These are phyloP conservation scores for Edaphochlamys debaryana DNA, from an alignment of 139 green algal species.

Conservation along the genomic window DNA sequence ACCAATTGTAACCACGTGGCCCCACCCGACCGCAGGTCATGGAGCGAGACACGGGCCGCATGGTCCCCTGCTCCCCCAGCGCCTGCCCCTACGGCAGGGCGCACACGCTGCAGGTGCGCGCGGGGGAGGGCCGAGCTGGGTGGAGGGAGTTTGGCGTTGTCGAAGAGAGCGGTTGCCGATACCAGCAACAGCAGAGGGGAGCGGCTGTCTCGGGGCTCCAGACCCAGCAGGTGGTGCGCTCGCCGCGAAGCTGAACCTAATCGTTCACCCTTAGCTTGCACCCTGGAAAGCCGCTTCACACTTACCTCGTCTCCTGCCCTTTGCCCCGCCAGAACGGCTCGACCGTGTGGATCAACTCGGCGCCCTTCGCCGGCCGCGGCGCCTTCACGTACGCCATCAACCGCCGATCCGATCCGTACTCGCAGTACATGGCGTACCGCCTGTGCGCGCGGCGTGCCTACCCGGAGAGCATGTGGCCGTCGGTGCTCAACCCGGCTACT, in stretches of 20 bases:
- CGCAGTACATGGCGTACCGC: constrained; percentile 28
- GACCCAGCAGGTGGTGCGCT: too few relatives aligned
- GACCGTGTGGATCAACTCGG: constrained; percentile 5
- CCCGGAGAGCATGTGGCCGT: constrained; percentile 20
- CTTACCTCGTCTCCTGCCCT: too few relatives aligned
- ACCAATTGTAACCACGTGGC: too few relatives aligned
- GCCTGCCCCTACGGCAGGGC: background rate
- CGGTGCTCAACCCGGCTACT: constrained; percentile 4
- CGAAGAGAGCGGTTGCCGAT: too few relatives aligned
- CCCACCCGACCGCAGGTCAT: background rate
- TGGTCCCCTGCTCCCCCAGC: background rate
- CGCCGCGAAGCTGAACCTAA: too few relatives aligned
- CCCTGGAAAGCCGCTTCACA: too few relatives aligned
- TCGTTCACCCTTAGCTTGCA: too few relatives aligned
- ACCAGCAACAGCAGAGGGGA: too few relatives aligned
- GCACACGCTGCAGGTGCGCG: constrained; percentile 13
- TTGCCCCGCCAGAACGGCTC: constrained; percentile 41
- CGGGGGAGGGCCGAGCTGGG: background rate
- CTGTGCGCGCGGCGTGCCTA: constrained; percentile 16
- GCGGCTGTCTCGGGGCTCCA: too few relatives aligned
- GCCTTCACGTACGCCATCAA: constrained; percentile 37
- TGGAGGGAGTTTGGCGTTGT: too few relatives aligned
- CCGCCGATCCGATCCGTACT: background rate
- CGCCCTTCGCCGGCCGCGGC: constrained; percentile 27
- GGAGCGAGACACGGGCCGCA: background rate